phyloP scores from a whole-genome alignment of 192 early-diverging fungal genomes.

The Coemansia sp. region DNA sequence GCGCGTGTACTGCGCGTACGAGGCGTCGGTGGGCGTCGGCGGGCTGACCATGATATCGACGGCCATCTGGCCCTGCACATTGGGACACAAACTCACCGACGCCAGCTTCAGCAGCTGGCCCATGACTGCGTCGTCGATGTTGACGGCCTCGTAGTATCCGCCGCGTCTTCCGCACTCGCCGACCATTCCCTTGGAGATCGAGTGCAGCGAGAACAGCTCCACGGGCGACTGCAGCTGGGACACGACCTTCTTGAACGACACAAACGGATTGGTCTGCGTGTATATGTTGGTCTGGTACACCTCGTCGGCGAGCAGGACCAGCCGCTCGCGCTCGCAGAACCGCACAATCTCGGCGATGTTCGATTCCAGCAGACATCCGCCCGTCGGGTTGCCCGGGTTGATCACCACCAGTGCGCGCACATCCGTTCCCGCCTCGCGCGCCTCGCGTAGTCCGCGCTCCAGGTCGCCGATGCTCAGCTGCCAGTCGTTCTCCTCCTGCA shows the following conservation, averaged over 20 bases:
- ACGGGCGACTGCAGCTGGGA: constrained; percentile 71
- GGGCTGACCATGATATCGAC: constrained; percentile 94
- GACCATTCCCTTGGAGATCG: constrained; percentile 96
- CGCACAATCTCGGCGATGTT: constrained; percentile 90
- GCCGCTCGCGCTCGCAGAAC: constrained; percentile 79
- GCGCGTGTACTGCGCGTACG: constrained; percentile 69
- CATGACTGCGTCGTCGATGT: constrained; percentile 72
- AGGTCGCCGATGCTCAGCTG: constrained; percentile 73
- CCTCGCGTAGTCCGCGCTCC: constrained; percentile 61
- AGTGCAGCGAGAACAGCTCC: constrained; percentile 96
- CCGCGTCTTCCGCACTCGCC: constrained; percentile 98
- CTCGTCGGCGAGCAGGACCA: constrained; percentile 94
- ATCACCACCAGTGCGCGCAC: constrained; percentile 95
- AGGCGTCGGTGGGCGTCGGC: constrained; percentile 77
- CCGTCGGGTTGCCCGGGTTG: constrained; percentile 99
- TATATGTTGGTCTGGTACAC: constrained; percentile 99
- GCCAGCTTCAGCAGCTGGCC: constrained; percentile 93
- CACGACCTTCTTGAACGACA: constrained; percentile 95
- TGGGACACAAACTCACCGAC: constrained; percentile 91
- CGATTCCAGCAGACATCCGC: constrained; percentile 77
- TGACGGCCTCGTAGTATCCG: constrained; percentile 95
- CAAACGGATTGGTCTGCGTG: constrained; percentile 78
- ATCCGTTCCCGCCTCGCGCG: constrained; percentile 71
- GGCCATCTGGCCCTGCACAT: constrained; percentile 92
- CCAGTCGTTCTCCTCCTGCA: constrained; percentile 88